phyloP scores from a whole-genome alignment of 2,329 filamentous ascomycete species.

The Neophaeococcomyces mojaviensis region DNA sequence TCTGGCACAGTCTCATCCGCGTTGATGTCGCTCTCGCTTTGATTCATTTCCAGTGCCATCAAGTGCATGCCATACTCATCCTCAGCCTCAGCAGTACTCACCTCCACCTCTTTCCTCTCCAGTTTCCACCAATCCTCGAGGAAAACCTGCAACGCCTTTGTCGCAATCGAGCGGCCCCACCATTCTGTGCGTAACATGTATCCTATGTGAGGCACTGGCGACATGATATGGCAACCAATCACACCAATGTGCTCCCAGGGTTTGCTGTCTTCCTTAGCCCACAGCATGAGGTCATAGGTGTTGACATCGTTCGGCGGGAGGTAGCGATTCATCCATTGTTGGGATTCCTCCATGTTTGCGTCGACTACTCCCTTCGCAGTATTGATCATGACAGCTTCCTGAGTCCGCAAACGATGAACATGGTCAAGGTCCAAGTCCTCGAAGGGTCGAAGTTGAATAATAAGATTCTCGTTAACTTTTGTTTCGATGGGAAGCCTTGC shows the following conservation, averaged over 20 bases:
- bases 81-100: neutral
- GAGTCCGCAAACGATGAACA: constrained; percentile 4
- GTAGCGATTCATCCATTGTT: constrained; percentile 7
- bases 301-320: constrained; percentile 1
- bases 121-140: constrained; percentile 4
- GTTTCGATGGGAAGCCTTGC: neutral
- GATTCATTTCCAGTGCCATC: neutral
- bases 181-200: constrained; percentile 9
- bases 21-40: neutral
- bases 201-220: constrained; percentile 1
- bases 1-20: neutral
- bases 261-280: constrained; percentile 3
- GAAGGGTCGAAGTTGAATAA: constrained; percentile 1
- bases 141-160: constrained; percentile 4
- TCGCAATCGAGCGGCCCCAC: constrained; percentile 7
- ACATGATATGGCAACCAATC: constrained; percentile 1
- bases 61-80: constrained; percentile 6
- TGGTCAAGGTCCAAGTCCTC: neutral
- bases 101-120: constrained; percentile 1
- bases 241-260: constrained; percentile 4
- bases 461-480: neutral
- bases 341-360: neutral
- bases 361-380: neutral
- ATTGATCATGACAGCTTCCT: constrained; percentile 6
- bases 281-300: constrained; percentile 2